These are phyloP conservation scores for Solanum medicagineum DNA, from an alignment of 257 asterid species.

Conservation along the genomic window DNA sequence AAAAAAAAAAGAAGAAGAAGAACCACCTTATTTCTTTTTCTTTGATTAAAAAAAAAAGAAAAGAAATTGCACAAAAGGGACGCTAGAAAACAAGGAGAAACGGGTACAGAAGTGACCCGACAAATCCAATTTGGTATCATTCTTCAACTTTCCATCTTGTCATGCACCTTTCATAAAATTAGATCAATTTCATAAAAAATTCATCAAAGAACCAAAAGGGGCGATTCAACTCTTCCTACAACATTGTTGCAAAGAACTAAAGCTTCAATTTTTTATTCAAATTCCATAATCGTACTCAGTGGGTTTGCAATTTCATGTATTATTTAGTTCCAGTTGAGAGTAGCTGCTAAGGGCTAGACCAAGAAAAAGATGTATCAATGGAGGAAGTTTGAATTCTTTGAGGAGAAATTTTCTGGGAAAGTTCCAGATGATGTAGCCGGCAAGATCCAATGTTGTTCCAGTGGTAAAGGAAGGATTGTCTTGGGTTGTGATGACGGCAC, in stretches of 20 bases:
- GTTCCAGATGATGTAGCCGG: constrained; percentile 47
- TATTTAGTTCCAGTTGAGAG: background rate
- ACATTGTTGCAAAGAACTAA: background rate
- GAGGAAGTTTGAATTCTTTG: constrained; percentile 95
- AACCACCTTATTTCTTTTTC: background rate
- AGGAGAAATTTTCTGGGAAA: constrained; percentile 56
- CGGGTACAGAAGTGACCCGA: background rate
- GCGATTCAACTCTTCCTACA: background rate
- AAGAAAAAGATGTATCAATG: constrained; percentile 59
- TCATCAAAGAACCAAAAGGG: background rate
- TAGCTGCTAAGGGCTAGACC: background rate
- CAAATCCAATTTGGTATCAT: background rate
- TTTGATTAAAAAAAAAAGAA: too few relatives aligned
- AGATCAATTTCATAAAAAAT: background rate
- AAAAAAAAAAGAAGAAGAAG: background rate
- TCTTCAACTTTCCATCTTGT: background rate
- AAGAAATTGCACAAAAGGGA: background rate
- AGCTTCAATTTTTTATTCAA: background rate
- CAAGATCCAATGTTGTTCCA: constrained; percentile 59
- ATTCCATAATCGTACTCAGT: background rate
- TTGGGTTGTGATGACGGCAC: constrained; percentile 65
- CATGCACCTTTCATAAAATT: background rate
- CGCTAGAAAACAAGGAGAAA: background rate
- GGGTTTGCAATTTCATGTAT: background rate
- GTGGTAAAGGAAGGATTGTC: constrained; percentile 76